A percentile compares a stretch with the other conserved stretches of the same genome.
Evolutionary conservation across 257 asterid species (phyloP).

Genomic region (Solanum arcanum): DNA sequence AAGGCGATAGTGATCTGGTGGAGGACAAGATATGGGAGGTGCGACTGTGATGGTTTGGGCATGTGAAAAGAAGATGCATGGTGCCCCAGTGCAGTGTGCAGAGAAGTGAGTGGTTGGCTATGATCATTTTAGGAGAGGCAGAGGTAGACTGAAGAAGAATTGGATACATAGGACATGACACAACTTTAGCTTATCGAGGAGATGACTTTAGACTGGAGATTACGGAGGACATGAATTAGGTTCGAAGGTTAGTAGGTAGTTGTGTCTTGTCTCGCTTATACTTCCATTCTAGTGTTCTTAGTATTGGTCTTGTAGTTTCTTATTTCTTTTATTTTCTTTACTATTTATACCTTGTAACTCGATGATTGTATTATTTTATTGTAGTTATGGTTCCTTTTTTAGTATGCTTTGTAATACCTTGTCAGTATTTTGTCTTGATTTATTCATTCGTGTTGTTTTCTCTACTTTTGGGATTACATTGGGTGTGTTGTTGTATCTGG

Average conservation of each 20-base stretch:
- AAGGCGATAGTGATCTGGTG: neutral
- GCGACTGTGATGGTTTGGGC: neutral
- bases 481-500: neutral
- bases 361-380: neutral
- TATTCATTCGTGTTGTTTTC: neutral
- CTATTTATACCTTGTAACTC: no score
- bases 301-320: neutral
- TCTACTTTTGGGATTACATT: no score
- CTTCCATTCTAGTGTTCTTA: neutral
- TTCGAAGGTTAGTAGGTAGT: neutral
- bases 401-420: neutral
- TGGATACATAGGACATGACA: neutral
- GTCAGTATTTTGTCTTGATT: neutral
- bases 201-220: neutral
- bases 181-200: neutral
- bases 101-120: neutral
- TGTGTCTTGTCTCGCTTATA: neutral
- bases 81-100: neutral
- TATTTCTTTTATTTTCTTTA: neutral
- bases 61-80: neutral
- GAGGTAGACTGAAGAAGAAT: neutral
- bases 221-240: neutral
- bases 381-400: neutral
- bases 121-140: neutral
- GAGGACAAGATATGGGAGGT: neutral